phyloP scores from a whole-genome alignment of 2,329 filamentous ascomycete genomes.

The Phialocephala subalpina region DNA sequence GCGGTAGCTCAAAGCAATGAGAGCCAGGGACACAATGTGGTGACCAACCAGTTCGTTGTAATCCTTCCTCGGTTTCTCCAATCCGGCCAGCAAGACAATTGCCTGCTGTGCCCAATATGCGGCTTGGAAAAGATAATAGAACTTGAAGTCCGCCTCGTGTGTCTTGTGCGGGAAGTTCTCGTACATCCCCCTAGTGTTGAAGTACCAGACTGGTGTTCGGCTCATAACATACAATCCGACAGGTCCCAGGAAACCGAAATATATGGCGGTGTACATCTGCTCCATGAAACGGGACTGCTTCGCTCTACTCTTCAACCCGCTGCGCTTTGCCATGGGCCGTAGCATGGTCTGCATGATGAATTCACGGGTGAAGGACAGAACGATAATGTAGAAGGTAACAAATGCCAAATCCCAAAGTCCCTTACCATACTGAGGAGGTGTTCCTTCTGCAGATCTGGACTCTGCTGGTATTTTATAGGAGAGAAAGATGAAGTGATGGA shows the following conservation, averaged over 20 bases:
- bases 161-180: constrained; percentile 85
- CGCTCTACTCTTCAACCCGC: constrained; percentile 72
- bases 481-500: constrained; percentile 86
- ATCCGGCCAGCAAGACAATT: constrained; percentile 83
- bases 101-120: constrained; percentile 97
- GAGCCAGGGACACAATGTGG: constrained; percentile 85
- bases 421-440: constrained; percentile 80
- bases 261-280: constrained; percentile 91
- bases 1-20: constrained; percentile 88
- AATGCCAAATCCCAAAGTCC: constrained; percentile 88
- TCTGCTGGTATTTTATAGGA: constrained; percentile 76
- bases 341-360: constrained; percentile 94
- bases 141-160: constrained; percentile 85
- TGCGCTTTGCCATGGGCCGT: constrained; percentile 74
- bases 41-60: constrained; percentile 93
- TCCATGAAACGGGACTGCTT: constrained; percentile 97
- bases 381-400: constrained; percentile 86
- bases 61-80: constrained; percentile 95
- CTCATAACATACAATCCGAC: constrained; percentile 91
- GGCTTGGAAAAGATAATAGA: constrained; percentile 94
- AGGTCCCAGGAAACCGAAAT: constrained; percentile 85
- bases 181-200: constrained; percentile 91
- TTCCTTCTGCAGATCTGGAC: constrained; percentile 47
- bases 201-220: constrained; percentile 92
- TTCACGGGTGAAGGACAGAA: constrained; percentile 92